phyloP scores from a whole-genome alignment of 2,329 filamentous ascomycete species.

The Colletotrichum endophyticum region DNA sequence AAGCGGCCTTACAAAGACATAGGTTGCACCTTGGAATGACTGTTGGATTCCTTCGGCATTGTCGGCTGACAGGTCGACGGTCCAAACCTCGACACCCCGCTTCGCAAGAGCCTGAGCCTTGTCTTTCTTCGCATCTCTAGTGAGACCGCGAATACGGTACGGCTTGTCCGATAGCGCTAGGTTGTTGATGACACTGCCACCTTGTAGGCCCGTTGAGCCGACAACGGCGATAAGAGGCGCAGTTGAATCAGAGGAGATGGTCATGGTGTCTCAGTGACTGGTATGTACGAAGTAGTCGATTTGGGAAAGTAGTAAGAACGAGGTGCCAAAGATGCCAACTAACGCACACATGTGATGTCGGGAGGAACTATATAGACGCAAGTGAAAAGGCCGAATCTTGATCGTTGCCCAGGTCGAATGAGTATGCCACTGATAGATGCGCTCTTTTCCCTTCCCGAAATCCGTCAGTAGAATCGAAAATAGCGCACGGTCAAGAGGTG shows the following conservation, averaged over 20 bases:
- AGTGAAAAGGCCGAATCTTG: neutral
- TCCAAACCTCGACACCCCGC: neutral
- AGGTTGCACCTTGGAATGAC: neutral
- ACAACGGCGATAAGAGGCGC: neutral
- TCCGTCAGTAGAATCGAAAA: neutral
- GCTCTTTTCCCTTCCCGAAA: no score
- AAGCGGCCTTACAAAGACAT: neutral
- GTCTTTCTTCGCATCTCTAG: neutral
- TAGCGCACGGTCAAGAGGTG: neutral
- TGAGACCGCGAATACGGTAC: neutral
- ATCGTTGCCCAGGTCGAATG: neutral
- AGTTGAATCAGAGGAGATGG: neutral
- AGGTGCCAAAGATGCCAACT: neutral
- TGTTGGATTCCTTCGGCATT: neutral
- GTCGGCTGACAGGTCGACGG: neutral
- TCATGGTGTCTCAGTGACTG: neutral
- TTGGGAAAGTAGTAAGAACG: neutral
- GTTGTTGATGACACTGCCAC: neutral
- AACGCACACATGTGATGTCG: neutral
- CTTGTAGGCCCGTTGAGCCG: neutral
- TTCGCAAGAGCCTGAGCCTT: neutral
- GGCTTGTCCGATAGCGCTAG: neutral
- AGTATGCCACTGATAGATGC: neutral
- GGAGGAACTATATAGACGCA: neutral
- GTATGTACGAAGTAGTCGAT: neutral